A percentile compares a stretch with the other conserved stretches of the same genome.
Conservation (phyloP, 169 alveolate species). For the Plasmodium yoelii region DNA sequence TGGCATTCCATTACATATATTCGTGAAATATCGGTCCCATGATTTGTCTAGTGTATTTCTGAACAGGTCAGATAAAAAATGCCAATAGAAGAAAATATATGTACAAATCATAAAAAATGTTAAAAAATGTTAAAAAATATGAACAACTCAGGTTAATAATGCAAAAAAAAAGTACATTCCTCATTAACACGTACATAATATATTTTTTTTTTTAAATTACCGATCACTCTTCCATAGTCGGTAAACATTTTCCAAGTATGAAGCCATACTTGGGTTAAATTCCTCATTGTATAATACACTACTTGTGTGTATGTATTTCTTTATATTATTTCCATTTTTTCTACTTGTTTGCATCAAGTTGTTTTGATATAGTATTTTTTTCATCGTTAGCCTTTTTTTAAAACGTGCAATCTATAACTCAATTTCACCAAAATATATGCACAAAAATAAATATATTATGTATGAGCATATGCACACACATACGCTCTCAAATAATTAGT, state of each 20-base stretch:
- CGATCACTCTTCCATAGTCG: slow-evolving; percentile 45
- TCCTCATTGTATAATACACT: slow-evolving; percentile 3
- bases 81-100: background rate
- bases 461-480: background rate
- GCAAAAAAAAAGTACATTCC: no score
- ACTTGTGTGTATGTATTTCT: slow-evolving; percentile 28
- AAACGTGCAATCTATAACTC: background rate
- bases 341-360: slow-evolving; percentile 4
- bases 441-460: background rate
- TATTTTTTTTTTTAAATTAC: background rate
- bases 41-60: slow-evolving; percentile 46
- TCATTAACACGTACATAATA: no score
- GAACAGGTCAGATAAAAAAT: background rate
- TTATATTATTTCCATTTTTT: slow-evolving; percentile 23
- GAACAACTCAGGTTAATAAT: no score
- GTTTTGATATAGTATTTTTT: slow-evolving; percentile 12
- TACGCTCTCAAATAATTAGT: background rate
- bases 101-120: no score
- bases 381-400: background rate
- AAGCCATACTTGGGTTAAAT: slow-evolving; percentile 64
- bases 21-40: slow-evolving; percentile 44
- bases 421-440: background rate
- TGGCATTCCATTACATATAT: background rate
- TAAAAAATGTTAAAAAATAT: no score
- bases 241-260: slow-evolving; percentile 44